Percentiles rank a stretch among this genome's conserved stretches.
Conservation (phyloP, 2,329 filamentous ascomycete genomes). For the Epichloe uncinata region DNA sequence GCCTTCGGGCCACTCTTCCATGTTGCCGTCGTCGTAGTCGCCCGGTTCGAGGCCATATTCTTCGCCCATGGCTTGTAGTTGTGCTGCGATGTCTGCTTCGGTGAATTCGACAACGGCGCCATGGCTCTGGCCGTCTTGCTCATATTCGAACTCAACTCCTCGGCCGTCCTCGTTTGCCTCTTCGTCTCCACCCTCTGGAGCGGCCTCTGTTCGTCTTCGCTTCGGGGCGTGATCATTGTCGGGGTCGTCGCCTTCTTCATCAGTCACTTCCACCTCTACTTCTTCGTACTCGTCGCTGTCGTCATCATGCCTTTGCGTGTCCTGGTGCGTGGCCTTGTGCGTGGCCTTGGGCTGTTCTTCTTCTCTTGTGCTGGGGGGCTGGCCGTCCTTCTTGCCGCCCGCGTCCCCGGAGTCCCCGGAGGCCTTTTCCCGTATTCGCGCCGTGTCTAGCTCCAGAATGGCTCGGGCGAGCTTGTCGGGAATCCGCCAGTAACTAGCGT, state of each 20-base stretch:
- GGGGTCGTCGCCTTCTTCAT: conserved; percentile 35
- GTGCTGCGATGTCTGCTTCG: conserved; percentile 88
- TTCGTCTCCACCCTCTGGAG: conserved; percentile 38
- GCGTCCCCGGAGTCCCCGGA: conserved; percentile 15
- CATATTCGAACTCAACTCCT: conserved; percentile 14
- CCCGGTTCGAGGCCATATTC: conserved; percentile 69
- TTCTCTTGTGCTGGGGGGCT: not conserved
- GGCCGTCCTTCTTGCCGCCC: conserved; percentile 3
- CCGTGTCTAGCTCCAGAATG: conserved; percentile 59
- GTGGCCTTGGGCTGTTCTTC: not conserved
- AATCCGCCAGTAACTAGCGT: conserved; percentile 90
- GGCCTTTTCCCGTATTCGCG: conserved; percentile 49
- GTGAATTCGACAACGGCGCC: conserved; percentile 59
- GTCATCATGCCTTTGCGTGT: conserved; percentile 21
- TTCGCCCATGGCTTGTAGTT: conserved; percentile 78
- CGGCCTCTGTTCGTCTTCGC: conserved; percentile 42
- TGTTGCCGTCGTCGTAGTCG: conserved; percentile 56
- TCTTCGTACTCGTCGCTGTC: conserved; percentile 67
- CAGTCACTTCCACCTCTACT: conserved; percentile 45
- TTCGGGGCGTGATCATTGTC: conserved; percentile 38
- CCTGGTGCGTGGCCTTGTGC: conserved; percentile 8
- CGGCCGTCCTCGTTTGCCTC: conserved; percentile 24
- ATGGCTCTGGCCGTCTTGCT: conserved; percentile 16
- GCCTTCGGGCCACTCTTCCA: conserved; percentile 54
- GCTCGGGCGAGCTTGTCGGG: conserved; percentile 74